Evolutionary conservation across 257 asterid genomes (phyloP).

Genomic region (Nicotiana benthamiana): DNA sequence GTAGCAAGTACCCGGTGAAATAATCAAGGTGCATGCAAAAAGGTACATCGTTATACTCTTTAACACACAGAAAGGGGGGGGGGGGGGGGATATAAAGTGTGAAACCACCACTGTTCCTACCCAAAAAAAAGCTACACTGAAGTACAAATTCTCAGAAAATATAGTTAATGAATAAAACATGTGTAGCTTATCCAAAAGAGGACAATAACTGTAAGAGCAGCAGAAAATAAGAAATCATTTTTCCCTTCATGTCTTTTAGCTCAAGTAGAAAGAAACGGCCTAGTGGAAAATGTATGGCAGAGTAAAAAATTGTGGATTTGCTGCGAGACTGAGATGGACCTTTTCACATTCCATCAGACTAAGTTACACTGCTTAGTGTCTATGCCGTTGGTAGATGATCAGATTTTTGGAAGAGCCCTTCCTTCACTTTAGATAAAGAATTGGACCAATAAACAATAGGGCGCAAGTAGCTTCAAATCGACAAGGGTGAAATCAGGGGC

Average conservation of each 20-base stretch:
- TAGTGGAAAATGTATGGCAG: neutral
- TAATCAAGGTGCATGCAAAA: neutral
- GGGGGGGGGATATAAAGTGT: neutral
- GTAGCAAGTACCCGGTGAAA: neutral
- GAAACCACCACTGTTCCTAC: neutral
- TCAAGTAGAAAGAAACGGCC: neutral
- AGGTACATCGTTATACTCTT: neutral
- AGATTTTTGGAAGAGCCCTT: no score
- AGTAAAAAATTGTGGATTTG: neutral
- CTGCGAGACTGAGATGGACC: neutral
- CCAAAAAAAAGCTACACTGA: neutral
- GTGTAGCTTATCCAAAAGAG: neutral
- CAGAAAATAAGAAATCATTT: neutral
- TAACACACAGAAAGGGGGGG: neutral
- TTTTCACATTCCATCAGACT: no score
- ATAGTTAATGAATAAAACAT: neutral
- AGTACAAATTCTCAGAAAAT: neutral
- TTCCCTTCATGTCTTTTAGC: neutral
- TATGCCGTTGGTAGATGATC: no score
- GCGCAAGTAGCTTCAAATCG: no score
- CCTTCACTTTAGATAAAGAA: no score
- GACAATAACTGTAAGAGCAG: neutral
- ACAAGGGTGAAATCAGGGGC: no score
- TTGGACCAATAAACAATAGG: no score
- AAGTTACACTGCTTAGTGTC: no score